Base-by-base conservation (phyloP, 2,329 filamentous ascomycete genomes). In the Alternaria postmessia region DNA sequence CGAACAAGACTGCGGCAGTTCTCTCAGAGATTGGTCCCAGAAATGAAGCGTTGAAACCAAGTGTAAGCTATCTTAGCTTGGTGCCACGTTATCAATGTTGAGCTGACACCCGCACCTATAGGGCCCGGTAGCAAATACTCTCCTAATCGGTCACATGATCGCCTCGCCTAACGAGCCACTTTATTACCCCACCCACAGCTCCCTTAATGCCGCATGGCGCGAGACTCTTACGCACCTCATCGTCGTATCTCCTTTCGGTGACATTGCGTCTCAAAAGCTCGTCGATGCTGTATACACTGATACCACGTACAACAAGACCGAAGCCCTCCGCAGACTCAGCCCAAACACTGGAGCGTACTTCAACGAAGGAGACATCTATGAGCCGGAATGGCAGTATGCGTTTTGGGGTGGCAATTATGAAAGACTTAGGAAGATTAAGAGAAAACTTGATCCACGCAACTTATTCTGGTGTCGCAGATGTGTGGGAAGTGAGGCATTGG, bases 261-360 rank as follows among this genome's bases (percentile, higher is more conserved):
- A 71, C 9, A 57, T 61, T 4, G 53, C 59, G 5, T 34, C 58
- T 3, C 63, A 51, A 1, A 18, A 54, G 0, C 7, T 49, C 7
- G 65, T 69, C 8, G 54, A 66, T 12, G 22, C 54, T 3, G 67
- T 74, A 1, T 72, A 71, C 39, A 4, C 18, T 0, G 64, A 71
- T 24, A 57, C 71, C 8, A 74, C 68, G 3, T 38, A 47, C 47
- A 62, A 62, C 1, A 71, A 70, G 41, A 68, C 54, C 6, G 52
- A 66, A 20, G 51, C 55, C 1, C 56, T 75, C 22, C 62, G 68
- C 0, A 28, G 59, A 9, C 52, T 72, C 18, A 59, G 62, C 1
- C 72, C 71, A 2, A 59, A 71, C 0, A 70, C 64, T 1, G 73
- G 73, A 0, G 70, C 73, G 1, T 75, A 74, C 48, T 72, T 73